A percentile compares a stretch with the other conserved stretches of the same genome.
Conservation (phyloP, 2,329 filamentous ascomycete species). For the Xylariaceae sp. region DNA sequence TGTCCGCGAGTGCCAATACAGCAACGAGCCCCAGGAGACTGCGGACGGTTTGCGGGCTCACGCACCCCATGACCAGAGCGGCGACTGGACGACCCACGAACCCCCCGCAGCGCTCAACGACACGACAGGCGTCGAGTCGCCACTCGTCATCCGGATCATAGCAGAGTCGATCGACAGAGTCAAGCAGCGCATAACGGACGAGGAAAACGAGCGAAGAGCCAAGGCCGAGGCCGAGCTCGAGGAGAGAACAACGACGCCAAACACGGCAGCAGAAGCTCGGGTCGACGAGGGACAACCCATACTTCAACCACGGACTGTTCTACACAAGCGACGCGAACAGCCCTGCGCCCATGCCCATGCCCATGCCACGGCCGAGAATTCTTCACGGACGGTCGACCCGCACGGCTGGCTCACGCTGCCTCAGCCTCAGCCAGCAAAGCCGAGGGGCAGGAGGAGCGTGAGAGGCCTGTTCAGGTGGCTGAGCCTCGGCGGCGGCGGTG, state of each 20-base stretch:
- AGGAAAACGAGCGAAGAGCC: slow-evolving; percentile 19
- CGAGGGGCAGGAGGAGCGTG: slow-evolving; percentile 25
- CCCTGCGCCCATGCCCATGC: slow-evolving; percentile 1
- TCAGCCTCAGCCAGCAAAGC: neutral
- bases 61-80: slow-evolving; percentile 15
- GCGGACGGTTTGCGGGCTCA: slow-evolving; percentile 1
- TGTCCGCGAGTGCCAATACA: neutral
- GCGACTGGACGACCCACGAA: slow-evolving; percentile 40
- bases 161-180: slow-evolving; percentile 38
- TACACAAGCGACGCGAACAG: neutral
- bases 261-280: slow-evolving; percentile 1
- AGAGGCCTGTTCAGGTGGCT: slow-evolving; percentile 30
- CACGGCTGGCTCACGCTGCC: slow-evolving; percentile 6
- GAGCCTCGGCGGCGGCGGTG: slow-evolving; percentile 22
- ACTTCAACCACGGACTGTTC: neutral
- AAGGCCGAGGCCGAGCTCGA: slow-evolving; percentile 15
- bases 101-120: slow-evolving; percentile 36
- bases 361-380: slow-evolving; percentile 1
- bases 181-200: slow-evolving; percentile 27
- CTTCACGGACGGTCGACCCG: slow-evolving; percentile 1
- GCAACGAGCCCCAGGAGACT: neutral
- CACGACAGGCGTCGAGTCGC: slow-evolving; percentile 29
- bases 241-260: neutral
- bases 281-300: neutral
- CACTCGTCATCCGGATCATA: slow-evolving; percentile 34